Percentiles rank a stretch among this genome's conserved stretches.
These are phyloP conservation scores for Gnomoniopsis smithogilvyi DNA, from an alignment of 2,329 filamentous ascomycete genomes.

Conservation along the genomic window DNA sequence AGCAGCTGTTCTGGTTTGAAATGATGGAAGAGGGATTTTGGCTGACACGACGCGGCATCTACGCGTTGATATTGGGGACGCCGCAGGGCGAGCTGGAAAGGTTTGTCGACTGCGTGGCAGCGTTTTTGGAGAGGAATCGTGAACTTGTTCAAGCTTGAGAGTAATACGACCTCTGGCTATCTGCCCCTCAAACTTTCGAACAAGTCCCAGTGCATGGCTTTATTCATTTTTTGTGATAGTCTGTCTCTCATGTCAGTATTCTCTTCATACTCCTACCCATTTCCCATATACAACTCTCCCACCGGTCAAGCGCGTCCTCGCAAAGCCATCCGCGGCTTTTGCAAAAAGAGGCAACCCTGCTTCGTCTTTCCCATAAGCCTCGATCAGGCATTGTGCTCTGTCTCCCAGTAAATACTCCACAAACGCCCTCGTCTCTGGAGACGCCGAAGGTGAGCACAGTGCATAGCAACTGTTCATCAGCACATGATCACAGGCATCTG, in stretches of 20 bases:
- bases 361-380: background rate
- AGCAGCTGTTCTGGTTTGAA: slow-evolving; percentile 23
- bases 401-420: slow-evolving; percentile 6
- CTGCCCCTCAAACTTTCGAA: too few relatives aligned
- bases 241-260: background rate
- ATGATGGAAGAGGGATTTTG: slow-evolving; percentile 25
- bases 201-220: background rate
- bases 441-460: background rate
- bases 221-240: background rate
- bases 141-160: background rate
- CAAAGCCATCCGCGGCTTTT: background rate
- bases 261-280: background rate
- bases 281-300: background rate
- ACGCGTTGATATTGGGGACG: slow-evolving; percentile 23
- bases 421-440: background rate
- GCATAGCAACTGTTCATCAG: slow-evolving; percentile 16
- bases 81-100: slow-evolving; percentile 20
- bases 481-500: slow-evolving; percentile 1
- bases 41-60: slow-evolving; percentile 23
- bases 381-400: background rate
- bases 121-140: slow-evolving; percentile 5
- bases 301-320: background rate
- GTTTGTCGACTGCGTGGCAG: slow-evolving; percentile 19
- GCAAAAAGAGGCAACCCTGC: slow-evolving; percentile 5
- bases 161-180: background rate